Evolutionary conservation across 176 grass and related monocot species (phyloP), one percentile per base, ranked within the genome.

Genomic region (Alopecurus myosuroides): DNA sequence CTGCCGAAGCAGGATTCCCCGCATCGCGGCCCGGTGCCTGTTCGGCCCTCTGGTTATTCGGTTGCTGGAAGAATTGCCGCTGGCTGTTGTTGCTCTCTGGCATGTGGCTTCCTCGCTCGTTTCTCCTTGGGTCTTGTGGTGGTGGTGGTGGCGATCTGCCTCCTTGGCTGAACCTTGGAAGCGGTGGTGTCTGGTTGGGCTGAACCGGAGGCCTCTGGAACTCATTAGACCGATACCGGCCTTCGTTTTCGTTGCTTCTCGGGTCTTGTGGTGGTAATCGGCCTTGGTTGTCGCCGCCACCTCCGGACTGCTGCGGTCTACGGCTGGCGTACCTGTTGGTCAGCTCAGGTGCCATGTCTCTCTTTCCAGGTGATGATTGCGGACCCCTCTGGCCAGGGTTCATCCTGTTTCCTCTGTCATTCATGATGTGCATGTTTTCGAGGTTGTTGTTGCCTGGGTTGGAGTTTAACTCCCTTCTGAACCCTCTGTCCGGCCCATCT

Each of bases 271-370:
- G 83, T 10, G 39, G 64, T 64, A 63, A 51, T 76, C 60, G 80
- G 7, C 88, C 83, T 74, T 48, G 70, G 88, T 71, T 73, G 6
- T 55, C 84, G 17, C 14, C 6, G 2, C 60, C 0, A 14, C 64
- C 88, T 86, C 64, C 71, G 7, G 45, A 3, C 30, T 81, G 84
- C 26, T 77, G 83, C 28, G 62, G 53, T 55, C 88, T 82, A 41
- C 35, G 72, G 76, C 26, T 74, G 9, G 88, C 74, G 0, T 86
- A 90, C 57, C 88, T 90, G 65, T 90, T 90, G 22, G 53, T 74
- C 82, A 73, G 79, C 69, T 23, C 66, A 79, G 74, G 79, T 60
- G 30, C 52, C 73, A 65, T 50, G 10, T 74, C 70, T 19, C 7
- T 52, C 64, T 74, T 86, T 79, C 46, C 74, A 44, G 61, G 15